Conservation (phyloP, 306 rosid genomes). For the Pyrus betulifolia region DNA sequence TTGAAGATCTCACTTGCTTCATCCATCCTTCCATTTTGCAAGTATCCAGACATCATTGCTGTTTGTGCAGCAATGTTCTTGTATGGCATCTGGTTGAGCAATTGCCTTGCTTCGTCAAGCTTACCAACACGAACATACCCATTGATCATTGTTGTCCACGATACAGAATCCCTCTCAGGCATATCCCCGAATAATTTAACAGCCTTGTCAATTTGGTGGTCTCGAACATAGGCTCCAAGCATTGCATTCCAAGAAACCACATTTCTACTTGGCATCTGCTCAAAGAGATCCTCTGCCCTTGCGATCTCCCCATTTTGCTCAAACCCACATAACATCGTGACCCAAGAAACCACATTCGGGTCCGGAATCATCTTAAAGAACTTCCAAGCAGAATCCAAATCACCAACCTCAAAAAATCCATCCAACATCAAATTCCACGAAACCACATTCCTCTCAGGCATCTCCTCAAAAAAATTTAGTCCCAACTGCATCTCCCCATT, state of each 20-base stretch:
- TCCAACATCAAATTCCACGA: constrained; percentile 78
- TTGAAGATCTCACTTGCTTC: constrained; percentile 58
- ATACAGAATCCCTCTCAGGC: constrained; percentile 59
- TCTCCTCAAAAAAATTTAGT: constrained; percentile 45
- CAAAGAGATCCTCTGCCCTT: constrained; percentile 56
- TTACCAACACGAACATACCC: constrained; percentile 60
- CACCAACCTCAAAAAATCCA: constrained; percentile 52
- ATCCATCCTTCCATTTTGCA: constrained; percentile 48
- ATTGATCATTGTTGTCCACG: constrained; percentile 80
- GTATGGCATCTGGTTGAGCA: constrained; percentile 57
- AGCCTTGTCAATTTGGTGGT: constrained; percentile 57
- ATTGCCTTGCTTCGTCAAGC: constrained; percentile 53
- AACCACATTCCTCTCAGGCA: constrained; percentile 57
- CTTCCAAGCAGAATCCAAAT: constrained; percentile 62
- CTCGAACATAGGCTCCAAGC: constrained; percentile 64
- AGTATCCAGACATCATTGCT: constrained; percentile 65
- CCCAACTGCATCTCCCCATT: constrained; percentile 60
- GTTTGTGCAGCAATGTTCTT: constrained; percentile 68
- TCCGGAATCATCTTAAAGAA: constrained; percentile 50
- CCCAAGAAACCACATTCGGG: constrained; percentile 54
- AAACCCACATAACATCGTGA: constrained; percentile 68
- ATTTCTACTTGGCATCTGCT: constrained; percentile 56
- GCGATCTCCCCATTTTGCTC: constrained; percentile 48
- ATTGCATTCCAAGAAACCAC: constrained; percentile 89
- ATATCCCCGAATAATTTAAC: constrained; percentile 43